Conservation (phyloP, 805 yeast species). For the Candida alai region DNA sequence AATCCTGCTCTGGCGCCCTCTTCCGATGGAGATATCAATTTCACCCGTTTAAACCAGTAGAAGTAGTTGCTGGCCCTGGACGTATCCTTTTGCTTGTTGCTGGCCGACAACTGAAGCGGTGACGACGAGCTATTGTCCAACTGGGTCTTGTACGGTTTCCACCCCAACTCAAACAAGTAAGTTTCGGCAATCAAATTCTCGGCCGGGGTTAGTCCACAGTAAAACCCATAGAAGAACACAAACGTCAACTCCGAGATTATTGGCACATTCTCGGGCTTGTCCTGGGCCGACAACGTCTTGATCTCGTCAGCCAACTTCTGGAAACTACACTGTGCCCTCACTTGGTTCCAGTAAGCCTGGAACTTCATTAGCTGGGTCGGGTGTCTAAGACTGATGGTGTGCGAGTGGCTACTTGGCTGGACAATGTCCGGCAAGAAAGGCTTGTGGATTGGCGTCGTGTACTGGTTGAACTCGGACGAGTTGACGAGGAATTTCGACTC, state of each 20-base stretch:
- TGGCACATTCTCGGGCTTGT: slow-evolving; percentile 18
- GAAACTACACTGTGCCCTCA: slow-evolving; percentile 31
- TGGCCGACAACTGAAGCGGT: slow-evolving; percentile 5
- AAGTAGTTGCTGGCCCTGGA: slow-evolving; percentile 9
- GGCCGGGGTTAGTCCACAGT: slow-evolving; percentile 39
- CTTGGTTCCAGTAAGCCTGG: slow-evolving; percentile 38
- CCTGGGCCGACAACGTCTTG: slow-evolving; percentile 18
- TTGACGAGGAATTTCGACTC: slow-evolving; percentile 22
- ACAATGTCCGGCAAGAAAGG: slow-evolving; percentile 30
- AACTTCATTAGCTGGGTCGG: slow-evolving; percentile 34
- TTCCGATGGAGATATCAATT: slow-evolving; percentile 10
- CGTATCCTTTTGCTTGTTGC: slow-evolving; percentile 8
- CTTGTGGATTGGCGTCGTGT: slow-evolving; percentile 26
- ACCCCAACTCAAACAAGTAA: slow-evolving; percentile 35
- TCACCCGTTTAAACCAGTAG: slow-evolving; percentile 28
- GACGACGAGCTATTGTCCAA: slow-evolving; percentile 7
- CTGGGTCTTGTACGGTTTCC: slow-evolving; percentile 36
- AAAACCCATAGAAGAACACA: slow-evolving; percentile 41
- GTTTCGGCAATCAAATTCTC: slow-evolving; percentile 42
- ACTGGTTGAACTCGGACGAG: slow-evolving; percentile 20
- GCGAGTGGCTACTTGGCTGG: slow-evolving; percentile 14
- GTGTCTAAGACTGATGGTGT: slow-evolving; percentile 19
- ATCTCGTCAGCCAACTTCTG: slow-evolving; percentile 31
- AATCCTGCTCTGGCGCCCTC: slow-evolving; percentile 8
- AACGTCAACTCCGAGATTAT: slow-evolving; percentile 32